A percentile compares a stretch with the other conserved stretches of the same genome.
Conservation (phyloP, 2,329 filamentous ascomycete genomes). For the Raffaelea deltoideospora region DNA sequence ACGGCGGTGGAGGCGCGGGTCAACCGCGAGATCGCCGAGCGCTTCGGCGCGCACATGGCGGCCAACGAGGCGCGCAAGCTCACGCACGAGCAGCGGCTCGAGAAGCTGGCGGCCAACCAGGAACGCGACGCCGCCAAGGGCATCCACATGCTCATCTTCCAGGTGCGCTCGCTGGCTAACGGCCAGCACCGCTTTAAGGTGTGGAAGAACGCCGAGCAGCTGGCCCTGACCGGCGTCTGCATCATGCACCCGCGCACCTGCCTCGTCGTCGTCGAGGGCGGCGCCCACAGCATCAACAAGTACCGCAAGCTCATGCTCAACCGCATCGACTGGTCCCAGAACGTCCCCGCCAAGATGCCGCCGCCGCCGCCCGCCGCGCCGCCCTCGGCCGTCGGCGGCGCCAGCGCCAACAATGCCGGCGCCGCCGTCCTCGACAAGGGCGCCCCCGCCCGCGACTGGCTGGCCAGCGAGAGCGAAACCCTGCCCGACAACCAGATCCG, state of each 20-base stretch:
- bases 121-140: conserved; percentile 79
- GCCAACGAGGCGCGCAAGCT: conserved; percentile 76
- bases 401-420: not conserved
- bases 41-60: conserved; percentile 60
- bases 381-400: not conserved
- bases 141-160: conserved; percentile 76
- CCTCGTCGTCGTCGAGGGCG: conserved; percentile 83
- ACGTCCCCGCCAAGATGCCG: conserved; percentile 41
- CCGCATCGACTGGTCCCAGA: conserved; percentile 91
- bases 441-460: conserved; percentile 56
- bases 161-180: conserved; percentile 76
- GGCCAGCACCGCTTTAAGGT: conserved; percentile 91
- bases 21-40: conserved; percentile 81
- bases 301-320: conserved; percentile 91
- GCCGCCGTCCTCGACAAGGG: conserved; percentile 20
- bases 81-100: conserved; percentile 71
- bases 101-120: conserved; percentile 72
- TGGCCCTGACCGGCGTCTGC: conserved; percentile 75
- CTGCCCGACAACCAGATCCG: conserved; percentile 68
- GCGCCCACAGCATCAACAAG: conserved; percentile 62
- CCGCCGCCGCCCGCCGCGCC: conserved; percentile 1
- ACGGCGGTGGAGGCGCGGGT: conserved; percentile 93
- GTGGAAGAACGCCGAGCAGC: conserved; percentile 79
- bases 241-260: conserved; percentile 83
- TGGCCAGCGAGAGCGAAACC: conserved; percentile 69